These are phyloP conservation scores for Dichotomopilus funicola DNA, from an alignment of 2,329 filamentous ascomycete species.

Conservation along the genomic window DNA sequence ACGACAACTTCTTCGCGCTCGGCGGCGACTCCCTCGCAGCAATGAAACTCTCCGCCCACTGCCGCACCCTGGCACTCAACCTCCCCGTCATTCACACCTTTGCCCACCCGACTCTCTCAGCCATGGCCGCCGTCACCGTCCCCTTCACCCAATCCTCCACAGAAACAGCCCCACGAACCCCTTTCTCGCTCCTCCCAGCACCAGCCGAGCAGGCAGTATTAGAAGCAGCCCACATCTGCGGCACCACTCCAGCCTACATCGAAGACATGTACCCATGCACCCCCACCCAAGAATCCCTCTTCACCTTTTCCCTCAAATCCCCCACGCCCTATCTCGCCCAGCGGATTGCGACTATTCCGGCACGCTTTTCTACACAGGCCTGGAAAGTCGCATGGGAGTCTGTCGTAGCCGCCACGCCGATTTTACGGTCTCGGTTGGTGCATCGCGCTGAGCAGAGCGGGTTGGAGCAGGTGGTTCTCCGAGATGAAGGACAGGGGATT, in stretches of 20 bases:
- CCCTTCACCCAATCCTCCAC: not conserved
- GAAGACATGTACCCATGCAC: conserved; percentile 51
- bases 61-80: conserved; percentile 33
- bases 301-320: conserved; percentile 46
- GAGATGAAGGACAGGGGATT: conserved; percentile 28
- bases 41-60: conserved; percentile 42
- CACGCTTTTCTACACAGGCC: conserved; percentile 24
- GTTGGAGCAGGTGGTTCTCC: conserved; percentile 42
- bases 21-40: conserved; percentile 47
- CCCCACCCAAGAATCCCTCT: conserved; percentile 47
- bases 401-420: conserved; percentile 34
- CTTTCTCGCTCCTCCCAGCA: conserved; percentile 37
- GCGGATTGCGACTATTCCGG: conserved; percentile 37
- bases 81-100: conserved; percentile 43
- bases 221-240: conserved; percentile 37
- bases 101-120: conserved; percentile 36
- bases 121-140: conserved; percentile 34
- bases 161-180: conserved; percentile 18
- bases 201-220: conserved; percentile 28
- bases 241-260: conserved; percentile 27
- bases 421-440: conserved; percentile 44
- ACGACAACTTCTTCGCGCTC: conserved; percentile 42
- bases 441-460: conserved; percentile 34
- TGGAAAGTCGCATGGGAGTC: conserved; percentile 41
- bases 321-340: conserved; percentile 48